Evolutionary conservation across 768 basidiomycete genomes (phyloP), one percentile per base, ranked within the genome.

Genomic region (Phanerodontia chrysosporium): DNA sequence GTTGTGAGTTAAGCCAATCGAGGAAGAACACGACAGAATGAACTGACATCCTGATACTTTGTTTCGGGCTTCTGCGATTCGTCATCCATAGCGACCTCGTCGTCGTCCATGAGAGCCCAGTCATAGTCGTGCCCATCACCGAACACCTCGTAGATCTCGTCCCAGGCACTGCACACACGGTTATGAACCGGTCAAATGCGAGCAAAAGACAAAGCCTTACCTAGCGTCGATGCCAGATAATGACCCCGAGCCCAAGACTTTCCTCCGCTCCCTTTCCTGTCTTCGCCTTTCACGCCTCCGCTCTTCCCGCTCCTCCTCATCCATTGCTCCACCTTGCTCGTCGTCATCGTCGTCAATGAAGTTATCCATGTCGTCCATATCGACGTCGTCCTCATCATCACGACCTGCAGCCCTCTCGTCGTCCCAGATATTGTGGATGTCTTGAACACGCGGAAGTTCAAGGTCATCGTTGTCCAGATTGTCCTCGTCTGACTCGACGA

Each of bases 81-180:
- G 25, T 79, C 77, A 9, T 89, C 84, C 27, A 73, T 75, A 24
- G 73, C 74, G 2, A 68, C 70, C 42, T 80, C 80, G 1, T 92
- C 91, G 29, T 95, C 95, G 5, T 87, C 92, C 48, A 78, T 87
- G 46, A 99, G 72, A 13, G 95, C 95, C 89, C 92, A 95, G 65
- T 94, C 94, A 70, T 96, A 99, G 64, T 98, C 95, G 66, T 89
- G 87, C 7, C 97, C 97, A 63, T 95, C 91, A 32, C 97, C 97
- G 64, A 99, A 99, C 1, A 98, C 92, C 59, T 93, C 95, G 61
- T 90, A 88, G 27, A 98, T 90, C 74, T 98, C 97, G 49, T 91
- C 89, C 93, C 94, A 97, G 27, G 93, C 89, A 67, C 93, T 96
- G 64, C n/a, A n/a, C n/a, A n/a, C n/a, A n/a, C n/a, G n/a, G n/a